Percentiles rank a stretch among this genome's conserved stretches.
Evolutionary conservation across 1,139 yeast species (phyloP).

Genomic region (Scheffersomyces stambukii): DNA sequence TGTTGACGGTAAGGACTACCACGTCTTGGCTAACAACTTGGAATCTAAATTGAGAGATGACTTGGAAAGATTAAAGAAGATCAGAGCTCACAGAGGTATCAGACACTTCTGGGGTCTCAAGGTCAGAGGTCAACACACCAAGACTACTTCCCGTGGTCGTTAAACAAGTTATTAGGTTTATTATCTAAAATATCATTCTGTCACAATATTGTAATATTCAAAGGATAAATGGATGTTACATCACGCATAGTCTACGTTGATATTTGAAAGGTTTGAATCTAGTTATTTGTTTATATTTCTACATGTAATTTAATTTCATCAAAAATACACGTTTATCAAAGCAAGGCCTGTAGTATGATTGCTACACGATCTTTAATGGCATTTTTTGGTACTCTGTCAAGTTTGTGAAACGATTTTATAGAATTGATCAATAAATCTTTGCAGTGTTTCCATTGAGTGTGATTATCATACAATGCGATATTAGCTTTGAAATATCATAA

Average conservation of each 20-base stretch:
- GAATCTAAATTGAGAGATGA: conserved; percentile 99
- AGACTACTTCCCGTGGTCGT: conserved; percentile 97
- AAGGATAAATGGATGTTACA: conserved; percentile 7
- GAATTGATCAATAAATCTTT: too few species aligned
- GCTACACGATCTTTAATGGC: too few species aligned
- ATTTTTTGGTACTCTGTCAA: too few species aligned
- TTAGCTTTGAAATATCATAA: too few species aligned
- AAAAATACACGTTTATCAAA: too few species aligned
- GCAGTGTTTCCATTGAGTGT: too few species aligned
- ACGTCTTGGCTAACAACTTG: conserved; percentile 97
- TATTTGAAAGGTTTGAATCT: not conserved
- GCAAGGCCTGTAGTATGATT: too few species aligned
- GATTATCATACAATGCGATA: too few species aligned
- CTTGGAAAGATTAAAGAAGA: conserved; percentile 99
- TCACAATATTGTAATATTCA: conserved; percentile 3
- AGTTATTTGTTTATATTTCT: conserved; percentile 2
- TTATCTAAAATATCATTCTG: not conserved
- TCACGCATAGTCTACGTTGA: too few species aligned
- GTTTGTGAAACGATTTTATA: too few species aligned
- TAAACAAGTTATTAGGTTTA: conserved; percentile 18
- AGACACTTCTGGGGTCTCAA: conserved; percentile 99
- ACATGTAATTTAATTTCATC: conserved; percentile 4
- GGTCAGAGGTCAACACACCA: conserved; percentile 99
- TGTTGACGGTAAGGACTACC: conserved; percentile 98
- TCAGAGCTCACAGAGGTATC: conserved; percentile 99